A percentile compares a stretch with the other conserved stretches of the same genome.
phyloP scores from a whole-genome alignment of 2,329 filamentous ascomycete species.

The Verticillium longisporum region DNA sequence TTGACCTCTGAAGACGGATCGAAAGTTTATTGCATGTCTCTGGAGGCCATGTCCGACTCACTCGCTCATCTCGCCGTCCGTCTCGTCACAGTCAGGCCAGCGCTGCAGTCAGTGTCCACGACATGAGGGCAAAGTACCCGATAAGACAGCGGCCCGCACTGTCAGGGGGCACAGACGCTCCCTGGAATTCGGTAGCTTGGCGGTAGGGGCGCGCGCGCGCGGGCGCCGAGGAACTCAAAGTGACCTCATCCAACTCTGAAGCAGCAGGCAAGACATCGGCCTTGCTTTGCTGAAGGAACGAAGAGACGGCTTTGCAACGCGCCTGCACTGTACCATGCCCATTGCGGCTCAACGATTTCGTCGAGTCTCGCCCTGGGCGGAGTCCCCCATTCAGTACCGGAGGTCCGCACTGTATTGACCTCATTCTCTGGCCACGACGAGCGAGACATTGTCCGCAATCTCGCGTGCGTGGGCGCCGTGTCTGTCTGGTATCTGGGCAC shows the following conservation, averaged over 20 bases:
- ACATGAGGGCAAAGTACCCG: neutral
- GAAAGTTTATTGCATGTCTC: too few relatives aligned
- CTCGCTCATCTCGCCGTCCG: neutral
- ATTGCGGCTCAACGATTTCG: neutral
- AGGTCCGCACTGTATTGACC: neutral
- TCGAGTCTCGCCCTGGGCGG: neutral
- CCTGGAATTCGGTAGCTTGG: neutral
- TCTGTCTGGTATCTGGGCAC: too few relatives aligned
- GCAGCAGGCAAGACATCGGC: neutral
- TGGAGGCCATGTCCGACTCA: neutral
- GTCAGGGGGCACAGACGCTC: neutral
- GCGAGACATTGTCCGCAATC: neutral
- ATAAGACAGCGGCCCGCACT: neutral
- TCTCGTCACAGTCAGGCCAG: too few relatives aligned
- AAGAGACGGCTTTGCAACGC: too few relatives aligned
- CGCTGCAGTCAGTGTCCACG: neutral
- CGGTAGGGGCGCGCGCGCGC: neutral
- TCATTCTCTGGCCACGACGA: neutral
- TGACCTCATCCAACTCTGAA: neutral
- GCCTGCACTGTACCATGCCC: neutral
- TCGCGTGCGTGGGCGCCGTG: neutral
- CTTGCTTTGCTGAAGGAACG: too few relatives aligned
- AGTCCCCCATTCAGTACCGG: neutral
- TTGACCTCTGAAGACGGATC: too few relatives aligned
- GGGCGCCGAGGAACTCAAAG: neutral